phyloP scores from a whole-genome alignment of 2,329 filamentous ascomycete species.

The Alternaria infectoria region DNA sequence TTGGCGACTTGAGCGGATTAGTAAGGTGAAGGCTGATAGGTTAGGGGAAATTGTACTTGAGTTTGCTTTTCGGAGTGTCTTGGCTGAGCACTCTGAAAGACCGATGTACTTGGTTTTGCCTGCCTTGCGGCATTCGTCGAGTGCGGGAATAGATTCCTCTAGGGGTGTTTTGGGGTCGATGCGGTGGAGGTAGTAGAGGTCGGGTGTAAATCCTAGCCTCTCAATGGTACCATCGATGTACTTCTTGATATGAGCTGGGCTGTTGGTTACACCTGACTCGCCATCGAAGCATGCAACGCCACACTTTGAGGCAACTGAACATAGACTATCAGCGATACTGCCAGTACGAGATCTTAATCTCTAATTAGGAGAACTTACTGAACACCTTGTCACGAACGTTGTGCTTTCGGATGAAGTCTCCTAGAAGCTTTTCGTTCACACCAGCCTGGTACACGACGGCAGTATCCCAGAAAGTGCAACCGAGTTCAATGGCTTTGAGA shows the following conservation, averaged over 20 bases:
- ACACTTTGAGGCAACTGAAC: slow-evolving; percentile 31
- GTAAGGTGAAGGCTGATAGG: neutral
- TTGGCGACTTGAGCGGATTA: slow-evolving; percentile 44
- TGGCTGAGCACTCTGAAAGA: slow-evolving; percentile 52
- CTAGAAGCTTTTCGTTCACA: slow-evolving; percentile 38
- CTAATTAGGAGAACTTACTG: neutral
- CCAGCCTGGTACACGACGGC: slow-evolving; percentile 29
- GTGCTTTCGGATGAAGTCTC: slow-evolving; percentile 36
- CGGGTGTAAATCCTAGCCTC: slow-evolving; percentile 47
- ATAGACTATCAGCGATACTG: neutral
- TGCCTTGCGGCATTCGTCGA: slow-evolving; percentile 47
- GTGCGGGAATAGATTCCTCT: slow-evolving; percentile 54
- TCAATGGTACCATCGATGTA: slow-evolving; percentile 49
- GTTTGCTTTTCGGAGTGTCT: slow-evolving; percentile 56
- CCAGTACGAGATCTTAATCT: neutral
- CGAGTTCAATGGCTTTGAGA: slow-evolving; percentile 57
- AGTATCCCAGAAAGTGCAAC: slow-evolving; percentile 61
- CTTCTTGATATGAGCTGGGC: slow-evolving; percentile 46
- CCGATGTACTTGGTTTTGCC: slow-evolving; percentile 59
- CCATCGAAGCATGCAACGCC: slow-evolving; percentile 40
- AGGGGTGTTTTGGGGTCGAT: slow-evolving; percentile 47
- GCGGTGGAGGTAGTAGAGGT: slow-evolving; percentile 52
- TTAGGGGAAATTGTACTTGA: slow-evolving; percentile 17
- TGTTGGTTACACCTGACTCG: slow-evolving; percentile 48
- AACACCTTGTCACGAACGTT: slow-evolving; percentile 34